Conservation (phyloP, 2,329 filamentous ascomycete genomes). For the Metarhizium humberi region DNA sequence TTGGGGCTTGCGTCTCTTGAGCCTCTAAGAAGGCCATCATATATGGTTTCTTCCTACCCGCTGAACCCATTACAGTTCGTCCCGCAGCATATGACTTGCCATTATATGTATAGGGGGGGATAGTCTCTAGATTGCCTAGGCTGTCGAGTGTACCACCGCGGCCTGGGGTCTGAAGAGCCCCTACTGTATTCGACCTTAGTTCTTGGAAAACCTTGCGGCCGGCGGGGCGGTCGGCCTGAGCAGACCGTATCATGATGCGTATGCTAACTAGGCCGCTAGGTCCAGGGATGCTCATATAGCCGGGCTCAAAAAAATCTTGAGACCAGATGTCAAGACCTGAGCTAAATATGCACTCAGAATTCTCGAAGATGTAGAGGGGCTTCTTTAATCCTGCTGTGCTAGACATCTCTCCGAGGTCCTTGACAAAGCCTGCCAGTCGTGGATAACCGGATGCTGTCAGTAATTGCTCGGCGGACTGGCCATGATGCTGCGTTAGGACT, state of each 20-base stretch:
- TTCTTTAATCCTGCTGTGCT: too few relatives aligned
- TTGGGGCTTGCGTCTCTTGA: conserved; percentile 23
- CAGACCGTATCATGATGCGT: conserved; percentile 22
- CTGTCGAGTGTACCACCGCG: not conserved
- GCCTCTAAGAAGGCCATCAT: conserved; percentile 19
- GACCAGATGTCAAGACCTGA: conserved; percentile 16
- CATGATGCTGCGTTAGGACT: conserved; percentile 27
- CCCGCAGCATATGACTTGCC: conserved; percentile 14
- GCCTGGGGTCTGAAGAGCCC: conserved; percentile 19
- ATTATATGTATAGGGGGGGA: conserved; percentile 20
- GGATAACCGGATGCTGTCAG: conserved; percentile 9
- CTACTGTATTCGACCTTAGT: conserved; percentile 18
- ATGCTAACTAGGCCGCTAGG: conserved; percentile 22
- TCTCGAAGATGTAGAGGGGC: too few relatives aligned
- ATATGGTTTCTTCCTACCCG: conserved; percentile 2
- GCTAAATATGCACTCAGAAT: too few relatives aligned
- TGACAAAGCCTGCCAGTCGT: too few relatives aligned
- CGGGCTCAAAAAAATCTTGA: conserved; percentile 30
- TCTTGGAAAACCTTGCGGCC: conserved; percentile 24
- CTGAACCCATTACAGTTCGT: conserved; percentile 13
- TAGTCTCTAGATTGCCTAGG: conserved; percentile 27
- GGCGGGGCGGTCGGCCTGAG: conserved; percentile 12
- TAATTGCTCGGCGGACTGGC: conserved; percentile 18
- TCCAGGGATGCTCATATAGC: conserved; percentile 28
- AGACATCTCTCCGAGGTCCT: too few relatives aligned